Conservation (phyloP, 1,139 yeast genomes). For the Suhomyces yuchorum region DNA sequence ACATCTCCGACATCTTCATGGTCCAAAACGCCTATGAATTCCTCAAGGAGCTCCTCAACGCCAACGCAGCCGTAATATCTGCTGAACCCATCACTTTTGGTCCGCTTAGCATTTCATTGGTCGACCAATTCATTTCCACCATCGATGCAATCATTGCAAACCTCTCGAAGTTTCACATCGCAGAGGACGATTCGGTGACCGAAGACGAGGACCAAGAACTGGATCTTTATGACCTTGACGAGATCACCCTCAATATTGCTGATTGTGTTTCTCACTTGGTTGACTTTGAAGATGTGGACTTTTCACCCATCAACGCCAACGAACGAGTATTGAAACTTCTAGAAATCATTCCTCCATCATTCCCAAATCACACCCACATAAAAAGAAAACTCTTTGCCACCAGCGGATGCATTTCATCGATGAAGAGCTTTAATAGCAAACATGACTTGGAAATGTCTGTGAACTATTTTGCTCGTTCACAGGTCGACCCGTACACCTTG, state of each 20-base stretch:
- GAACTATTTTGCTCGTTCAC: neutral
- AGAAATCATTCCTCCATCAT: conserved; percentile 7
- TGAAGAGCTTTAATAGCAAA: conserved; percentile 25
- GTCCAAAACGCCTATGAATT: conserved; percentile 11
- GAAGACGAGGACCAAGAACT: conserved; percentile 13
- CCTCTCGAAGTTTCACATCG: conserved; percentile 4
- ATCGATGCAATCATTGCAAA: conserved; percentile 1
- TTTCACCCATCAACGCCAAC: conserved; percentile 13
- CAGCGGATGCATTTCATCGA: conserved; percentile 40
- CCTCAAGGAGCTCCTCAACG: conserved; percentile 12
- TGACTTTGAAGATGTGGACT: conserved; percentile 21
- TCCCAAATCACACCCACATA: conserved; percentile 16
- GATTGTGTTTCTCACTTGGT: conserved; percentile 22
- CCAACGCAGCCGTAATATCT: conserved; percentile 2
- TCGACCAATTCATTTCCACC: conserved; percentile 5
- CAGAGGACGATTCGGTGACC: conserved; percentile 1
- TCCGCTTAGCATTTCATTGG: conserved; percentile 2
- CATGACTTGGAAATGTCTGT: conserved; percentile 17
- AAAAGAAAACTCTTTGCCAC: conserved; percentile 39
- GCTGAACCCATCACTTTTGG: conserved; percentile 2
- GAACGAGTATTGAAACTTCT: conserved; percentile 13
- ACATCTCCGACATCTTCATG: conserved; percentile 6
- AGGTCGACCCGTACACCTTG: conserved; percentile 29
- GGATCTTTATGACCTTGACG: conserved; percentile 15
- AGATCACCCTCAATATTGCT: conserved; percentile 16